Evolutionary conservation across 768 basidiomycete species (phyloP), one percentile per base, ranked within the genome.

Genomic region (Boletus tylopilopsis): DNA sequence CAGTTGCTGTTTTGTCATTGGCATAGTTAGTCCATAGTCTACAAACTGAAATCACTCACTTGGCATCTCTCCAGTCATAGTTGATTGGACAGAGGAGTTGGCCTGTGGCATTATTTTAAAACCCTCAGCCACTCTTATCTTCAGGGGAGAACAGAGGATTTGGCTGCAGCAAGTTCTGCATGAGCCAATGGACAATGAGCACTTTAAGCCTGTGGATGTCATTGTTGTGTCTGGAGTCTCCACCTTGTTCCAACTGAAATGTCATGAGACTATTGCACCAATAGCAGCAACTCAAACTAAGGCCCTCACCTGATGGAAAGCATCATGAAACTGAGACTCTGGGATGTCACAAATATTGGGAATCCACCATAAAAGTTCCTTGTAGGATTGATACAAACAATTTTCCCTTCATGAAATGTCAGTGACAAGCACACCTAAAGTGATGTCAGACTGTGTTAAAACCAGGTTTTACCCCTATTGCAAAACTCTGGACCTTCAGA

Each of bases 181-280:
- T 41, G 8, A 48, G 47, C 47, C 47, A 48, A 4, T 49, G 19
- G 24, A 42, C 6, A 0, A 42, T 15, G 23, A 42, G 15, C 4
- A 5, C 21, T 24, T 49, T 49, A 5, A 49, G 47, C 25, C 9
- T 35, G 16, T 49, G 47, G 25, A 34, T 49, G n/a, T 49, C 16
- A 4, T 49, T 25, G n/a, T 12, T 35, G 47, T 5, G 16, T 3
- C 19, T 19, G 5, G 6, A 19, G 19, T 49, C 40, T 1, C 25
- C 45, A 19, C 44, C 44, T 22, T n/a, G 22, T 11, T 8, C 11
- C 1, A 33, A 0, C 30, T 43, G n/a, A 22, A 24, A 15, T 21
- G 7, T 6, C 33, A 9, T 44, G 23, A 34, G n/a, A n/a, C n/a
- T n/a, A n/a, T n/a, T n/a, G n/a, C n/a, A n/a, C n/a, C n/a, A n/a